These are phyloP conservation scores for Globisporangium takayamanum DNA, from an alignment of 352 stramenopile genomes.

Conservation along the genomic window DNA sequence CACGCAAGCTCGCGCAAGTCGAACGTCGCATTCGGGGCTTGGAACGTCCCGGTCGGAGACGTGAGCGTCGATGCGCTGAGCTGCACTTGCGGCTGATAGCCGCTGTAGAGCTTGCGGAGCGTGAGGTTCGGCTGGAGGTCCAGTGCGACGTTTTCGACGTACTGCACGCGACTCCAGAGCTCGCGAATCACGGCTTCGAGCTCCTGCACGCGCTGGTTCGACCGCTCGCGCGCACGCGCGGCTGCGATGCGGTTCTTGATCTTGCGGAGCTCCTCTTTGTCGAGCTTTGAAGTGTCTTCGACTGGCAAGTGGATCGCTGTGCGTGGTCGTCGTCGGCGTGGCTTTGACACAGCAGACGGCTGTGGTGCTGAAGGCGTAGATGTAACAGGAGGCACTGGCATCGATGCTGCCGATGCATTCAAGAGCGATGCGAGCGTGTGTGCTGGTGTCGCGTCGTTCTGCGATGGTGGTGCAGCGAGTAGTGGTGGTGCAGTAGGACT, in stretches of 20 bases:
- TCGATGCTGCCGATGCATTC: not conserved
- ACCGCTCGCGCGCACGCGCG: slow-evolving; percentile 41
- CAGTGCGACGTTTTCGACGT: slow-evolving; percentile 43
- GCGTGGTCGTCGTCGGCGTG: slow-evolving; percentile 29
- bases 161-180: slow-evolving; percentile 52
- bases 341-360: not conserved
- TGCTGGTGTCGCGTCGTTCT: not conserved
- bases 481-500: no score
- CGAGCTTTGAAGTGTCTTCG: slow-evolving; percentile 32
- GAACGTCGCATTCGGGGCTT: slow-evolving; percentile 12
- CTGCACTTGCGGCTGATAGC: slow-evolving; percentile 37
- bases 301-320: slow-evolving; percentile 39
- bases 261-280: slow-evolving; percentile 49
- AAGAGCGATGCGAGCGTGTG: not conserved
- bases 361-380: not conserved
- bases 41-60: slow-evolving; percentile 8
- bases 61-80: slow-evolving; percentile 7
- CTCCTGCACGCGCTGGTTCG: slow-evolving; percentile 41
- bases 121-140: slow-evolving; percentile 26
- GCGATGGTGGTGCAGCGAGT: not conserved
- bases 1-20: slow-evolving; percentile 14
- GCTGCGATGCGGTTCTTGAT: slow-evolving; percentile 69
- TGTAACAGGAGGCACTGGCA: not conserved
- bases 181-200: slow-evolving; percentile 47
- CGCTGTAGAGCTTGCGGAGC: slow-evolving; percentile 33